Base-by-base conservation (phyloP, 1,139 yeast species). In the Wickerhamomyces sp. region DNA sequence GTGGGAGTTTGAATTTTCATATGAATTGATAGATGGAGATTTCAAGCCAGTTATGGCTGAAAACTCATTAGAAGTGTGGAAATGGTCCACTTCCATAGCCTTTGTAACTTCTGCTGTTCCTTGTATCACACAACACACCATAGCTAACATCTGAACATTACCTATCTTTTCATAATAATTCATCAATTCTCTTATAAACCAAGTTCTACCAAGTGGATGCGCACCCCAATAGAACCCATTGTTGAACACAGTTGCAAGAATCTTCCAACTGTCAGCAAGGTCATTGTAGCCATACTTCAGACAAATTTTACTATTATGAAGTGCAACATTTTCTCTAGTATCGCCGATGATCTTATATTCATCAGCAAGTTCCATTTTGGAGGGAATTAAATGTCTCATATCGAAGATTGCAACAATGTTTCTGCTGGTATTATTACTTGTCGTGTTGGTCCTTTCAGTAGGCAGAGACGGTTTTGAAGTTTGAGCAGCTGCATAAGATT, bases 81-180 rank as follows among this genome's bases (percentile, higher is more conserved):
- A 29, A 6, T 6, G 10, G 31, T n/a, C 15, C 44, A 48, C 8
- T 49, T 48, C 37, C 43, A 44, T 15, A 48, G 51, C 40, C 49
- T 50, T 18, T 36, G 35, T 32, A 10, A 30, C 30, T 34, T 38
- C 35, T 11, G 31, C 40, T 27, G 46, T 42, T 6, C 46, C 56
- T 27, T 52, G 52, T 7, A 58, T 46, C 4, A 89, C 75, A 65
- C 96, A 88, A 2, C 94, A 79, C 60, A 90, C 66, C 87, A 87
- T 84, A 1, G 96, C 96, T 23, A 93, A 69, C 96, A 91, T 89
- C 62, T 91, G 98, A 26, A 88, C 68, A 57, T 91, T 85, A 4
- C 82, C 81, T 42, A 71, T 63, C 37, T 58, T 65, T 56, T 84
- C 94, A 58, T 84, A 90, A 55, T 84, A 82, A 1, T 66, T 62